Conservation (phyloP, 352 stramenopile species). For the Globisporangium okanoganense region DNA sequence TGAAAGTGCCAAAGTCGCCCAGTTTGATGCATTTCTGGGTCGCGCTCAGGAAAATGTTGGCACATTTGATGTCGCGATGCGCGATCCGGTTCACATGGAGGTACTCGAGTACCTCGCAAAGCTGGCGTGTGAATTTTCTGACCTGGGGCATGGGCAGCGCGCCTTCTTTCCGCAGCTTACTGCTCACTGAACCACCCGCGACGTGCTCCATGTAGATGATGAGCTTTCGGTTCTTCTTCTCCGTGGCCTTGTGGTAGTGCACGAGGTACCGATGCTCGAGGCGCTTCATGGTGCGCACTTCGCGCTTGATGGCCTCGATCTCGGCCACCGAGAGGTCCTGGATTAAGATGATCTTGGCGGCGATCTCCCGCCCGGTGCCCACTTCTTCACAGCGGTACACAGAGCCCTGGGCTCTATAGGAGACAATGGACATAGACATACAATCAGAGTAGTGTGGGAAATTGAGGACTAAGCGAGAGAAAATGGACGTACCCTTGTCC, state of each 20-base stretch:
- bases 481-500: conserved; percentile 58
- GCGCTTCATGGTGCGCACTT: conserved; percentile 67
- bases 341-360: conserved; percentile 68
- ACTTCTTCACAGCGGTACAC: conserved; percentile 71
- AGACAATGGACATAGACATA: neutral
- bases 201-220: conserved; percentile 90
- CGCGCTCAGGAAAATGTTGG: conserved; percentile 70
- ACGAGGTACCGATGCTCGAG: conserved; percentile 57
- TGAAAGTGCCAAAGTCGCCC: conserved; percentile 76
- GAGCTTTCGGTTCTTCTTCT: conserved; percentile 53
- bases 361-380: conserved; percentile 44
- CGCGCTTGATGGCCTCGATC: conserved; percentile 54
- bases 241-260: conserved; percentile 55
- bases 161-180: conserved; percentile 45
- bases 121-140: conserved; percentile 73
- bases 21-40: conserved; percentile 50
- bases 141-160: conserved; percentile 34
- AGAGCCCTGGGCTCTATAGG: conserved; percentile 44
- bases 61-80: conserved; percentile 87
- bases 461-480: neutral
- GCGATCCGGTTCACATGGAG: conserved; percentile 87
- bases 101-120: conserved; percentile 81
- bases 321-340: conserved; percentile 44
- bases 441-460: neutral
- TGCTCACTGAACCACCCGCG: conserved; percentile 69